Evolutionary conservation across 2,329 filamentous ascomycete species (phyloP), one percentile per base, ranked within the genome.

Genomic region (Pestalotiopsis fici): DNA sequence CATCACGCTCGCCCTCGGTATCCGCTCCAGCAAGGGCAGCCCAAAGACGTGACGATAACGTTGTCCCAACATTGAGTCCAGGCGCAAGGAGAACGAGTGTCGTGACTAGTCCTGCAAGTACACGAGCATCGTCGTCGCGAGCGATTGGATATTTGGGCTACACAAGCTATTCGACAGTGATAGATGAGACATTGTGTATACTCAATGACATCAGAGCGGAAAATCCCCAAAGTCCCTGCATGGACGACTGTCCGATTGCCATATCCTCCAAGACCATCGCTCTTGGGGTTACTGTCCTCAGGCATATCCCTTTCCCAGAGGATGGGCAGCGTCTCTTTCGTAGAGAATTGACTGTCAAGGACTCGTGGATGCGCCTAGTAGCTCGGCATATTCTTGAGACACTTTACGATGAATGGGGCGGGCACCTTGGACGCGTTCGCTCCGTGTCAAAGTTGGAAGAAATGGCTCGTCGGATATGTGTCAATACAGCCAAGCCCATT

Each of bases 41-140:
- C 28, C 37, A 37, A 18, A 12, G 21, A 43, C 31, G 23, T 54
- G 25, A 23, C 3, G 15, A 23, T 15, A 31, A 59, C 27, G 11
- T 18, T 31, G 64, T 25, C 27, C 9, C 28, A n/a, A 21, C 57
- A 15, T 21, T 21, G 31, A 37, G 18, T 31, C n/a, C 50, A 27
- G 23, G 27, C 54, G 31, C 27, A 23, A 37, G 21, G 4, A 60
- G 15, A 27, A 23, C 64, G 11, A 37, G n/a, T 11, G 9, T 55
- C 25, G 25, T 25, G n/a, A 55, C 72, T 9, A 70, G 68, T 2
- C 71, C 57, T 68, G 64, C 57, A 68, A 72, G 28, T 64, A 65
- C 37, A 60, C 60, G 15, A 62, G 70, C 2, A 63, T 71, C 28
- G 68, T 73, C 23, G 23, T 54, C 60, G 60, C 35, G 25, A 25